Base-by-base conservation (phyloP, 805 yeast species). In the Cyberlindnera mycetangii region DNA sequence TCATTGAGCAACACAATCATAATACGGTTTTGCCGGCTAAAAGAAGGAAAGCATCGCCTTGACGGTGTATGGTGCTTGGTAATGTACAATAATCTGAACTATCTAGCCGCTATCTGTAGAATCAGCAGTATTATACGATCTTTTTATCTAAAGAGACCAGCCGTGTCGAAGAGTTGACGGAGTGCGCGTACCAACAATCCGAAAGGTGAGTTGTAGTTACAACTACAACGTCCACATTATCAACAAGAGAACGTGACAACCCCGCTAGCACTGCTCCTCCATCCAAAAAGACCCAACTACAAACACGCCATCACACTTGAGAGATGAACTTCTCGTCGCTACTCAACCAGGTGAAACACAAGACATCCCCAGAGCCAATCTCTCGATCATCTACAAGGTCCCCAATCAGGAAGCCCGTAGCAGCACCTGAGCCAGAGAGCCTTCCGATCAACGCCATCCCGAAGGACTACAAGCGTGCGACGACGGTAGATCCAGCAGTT, bases 401-500 rank as follows among this genome's bases (percentile, higher is more conserved):
- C 14, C 5, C 12, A 7, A 16, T 25, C 16, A 33, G 21, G 25
- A 33, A 33, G 15, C 33, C 27, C 33, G 15, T 17, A 17, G 22
- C 17, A 15, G 34, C 21, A 11, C 11, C 12, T 8, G 34, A 10
- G 5, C 33, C 27, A 5, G 5, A 11, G 18, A 11, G 4, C 8
- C 10, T 31, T 2, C 47, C 47, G 5, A 24, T 45, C 16, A 42
- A 48, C 18, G 47, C 39, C 10, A 19, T 45, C 11, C 49, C 52
- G 10, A 21, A 24, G 7, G 47, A 25, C 15, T 41, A 33, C n/a
- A 14, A 15, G 4, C 16, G 37, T 1, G 28, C 47, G 2, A 53
- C 70, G 41, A 60, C 65, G 18, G 69, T 74, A 5, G 92, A 85
- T 57, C 89, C 90, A 0, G 88, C 88, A 4, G 87, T 85, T 8